Evolutionary conservation across 257 asterid genomes (phyloP).

Genomic region (Solanum neorickii): DNA sequence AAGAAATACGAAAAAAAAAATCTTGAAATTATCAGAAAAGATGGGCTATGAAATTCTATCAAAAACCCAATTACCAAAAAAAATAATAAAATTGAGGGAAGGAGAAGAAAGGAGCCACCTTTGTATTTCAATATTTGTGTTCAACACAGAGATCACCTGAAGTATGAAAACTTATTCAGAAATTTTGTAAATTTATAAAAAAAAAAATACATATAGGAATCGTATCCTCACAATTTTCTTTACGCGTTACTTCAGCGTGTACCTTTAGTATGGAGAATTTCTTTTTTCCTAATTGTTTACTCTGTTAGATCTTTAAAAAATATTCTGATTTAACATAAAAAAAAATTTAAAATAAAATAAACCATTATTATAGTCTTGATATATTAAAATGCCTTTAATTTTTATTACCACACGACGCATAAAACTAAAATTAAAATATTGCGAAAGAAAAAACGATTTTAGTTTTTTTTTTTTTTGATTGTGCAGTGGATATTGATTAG

Average conservation of each 20-base stretch:
- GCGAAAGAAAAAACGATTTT: no score
- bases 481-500: background rate
- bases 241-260: background rate
- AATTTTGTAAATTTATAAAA: background rate
- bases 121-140: background rate
- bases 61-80: background rate
- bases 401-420: no score
- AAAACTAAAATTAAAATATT: no score
- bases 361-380: no score
- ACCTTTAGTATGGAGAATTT: background rate
- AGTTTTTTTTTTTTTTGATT: accelerated
- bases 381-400: no score
- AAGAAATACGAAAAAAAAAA: background rate
- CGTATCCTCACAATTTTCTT: background rate
- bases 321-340: no score
- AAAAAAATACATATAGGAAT: background rate
- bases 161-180: background rate
- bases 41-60: background rate
- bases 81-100: background rate
- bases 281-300: background rate
- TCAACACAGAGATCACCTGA: background rate
- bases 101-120: background rate
- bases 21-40: background rate
- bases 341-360: no score
- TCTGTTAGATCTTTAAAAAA: no score